Base-by-base conservation (phyloP, 208 protist genomes). In the Trypanosoma mega region DNA sequence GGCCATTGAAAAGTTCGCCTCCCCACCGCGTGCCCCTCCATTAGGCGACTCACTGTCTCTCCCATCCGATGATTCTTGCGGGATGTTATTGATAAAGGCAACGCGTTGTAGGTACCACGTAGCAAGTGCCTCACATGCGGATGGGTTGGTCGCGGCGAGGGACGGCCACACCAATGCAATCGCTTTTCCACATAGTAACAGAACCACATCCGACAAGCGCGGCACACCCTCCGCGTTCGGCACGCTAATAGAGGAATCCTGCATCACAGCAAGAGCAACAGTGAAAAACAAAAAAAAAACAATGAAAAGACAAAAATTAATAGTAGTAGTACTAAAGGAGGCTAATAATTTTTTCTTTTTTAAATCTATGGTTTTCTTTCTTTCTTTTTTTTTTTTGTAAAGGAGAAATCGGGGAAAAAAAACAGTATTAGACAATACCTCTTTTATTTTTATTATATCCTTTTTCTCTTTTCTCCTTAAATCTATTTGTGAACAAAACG, bases 61-160 rank as follows among this genome's bases (percentile, higher is more conserved):
- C 12, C 1, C 16, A n/a, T 45, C 34, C 0, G 5, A 27, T 4
- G 36, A 5, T n/a, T n/a, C n/a, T n/a, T n/a, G n/a, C 16, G 37
- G 14, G 0, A 33, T 12, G 18, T 50, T 29, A 41, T 73, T 64
- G n/a, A 84, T 68, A 24, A 76, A 81, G 11, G 76, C 78, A 2
- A 90, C 59, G 12, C 73, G 65, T 16, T 63, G 67, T 20, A 90
- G 27, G 65, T 76, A 79, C 82, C 82, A 86, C 11, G 56, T 52
- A 30, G 68, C 56, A 14, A 90, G 60, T 31, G n/a, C n/a, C 26
- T 72, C 51, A 0, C 57, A 30, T 12, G 30, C 58, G 8, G 44
- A n/a, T n/a, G 63, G 11, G 14, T 74, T 16, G 45, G 43, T 12
- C 23, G 54, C 52, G 33, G 56, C 26, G 52, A 69, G 12, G 51